A percentile compares a stretch with the other conserved stretches of the same genome.
Evolutionary conservation across 73 alveolate genomes (phyloP).

Genomic region (Halteria grandinella): DNA sequence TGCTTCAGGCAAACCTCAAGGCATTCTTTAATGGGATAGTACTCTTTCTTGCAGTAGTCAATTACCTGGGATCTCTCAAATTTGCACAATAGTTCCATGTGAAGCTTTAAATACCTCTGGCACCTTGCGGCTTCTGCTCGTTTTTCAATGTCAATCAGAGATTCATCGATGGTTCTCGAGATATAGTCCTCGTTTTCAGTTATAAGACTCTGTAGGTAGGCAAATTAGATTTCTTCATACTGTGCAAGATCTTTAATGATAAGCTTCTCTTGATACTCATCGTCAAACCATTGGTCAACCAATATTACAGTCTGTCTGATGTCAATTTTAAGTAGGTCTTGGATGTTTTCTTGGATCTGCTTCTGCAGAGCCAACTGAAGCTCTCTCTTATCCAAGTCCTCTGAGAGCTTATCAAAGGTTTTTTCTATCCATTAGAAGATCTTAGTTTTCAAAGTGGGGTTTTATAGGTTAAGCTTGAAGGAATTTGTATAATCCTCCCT

Average conservation of each 20-base stretch:
- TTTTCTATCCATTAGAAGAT: slow-evolving; percentile 54
- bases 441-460: not conserved
- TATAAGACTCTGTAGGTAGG: slow-evolving; percentile 37
- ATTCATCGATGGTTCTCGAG: slow-evolving; percentile 11
- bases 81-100: slow-evolving; percentile 33
- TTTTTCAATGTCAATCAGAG: not conserved
- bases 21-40: slow-evolving; percentile 42
- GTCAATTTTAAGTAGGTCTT: slow-evolving; percentile 44
- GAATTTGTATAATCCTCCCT: slow-evolving; percentile 33
- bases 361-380: slow-evolving; percentile 23
- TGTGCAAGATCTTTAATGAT: slow-evolving; percentile 43
- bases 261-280: slow-evolving; percentile 43
- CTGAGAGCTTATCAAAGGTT: not conserved
- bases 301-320: slow-evolving; percentile 36
- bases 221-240: slow-evolving; percentile 37
- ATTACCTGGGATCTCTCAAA: slow-evolving; percentile 11
- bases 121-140: slow-evolving; percentile 42
- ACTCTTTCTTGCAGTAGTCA: slow-evolving; percentile 35
- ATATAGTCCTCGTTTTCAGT: slow-evolving; percentile 45
- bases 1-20: slow-evolving; percentile 16
- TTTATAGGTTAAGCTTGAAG: slow-evolving; percentile 27
- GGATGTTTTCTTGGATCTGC: too few relatives aligned
- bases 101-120: slow-evolving; percentile 4
- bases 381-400: not conserved
- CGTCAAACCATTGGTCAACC: slow-evolving; percentile 64